Percentiles rank a stretch among this genome's conserved stretches.
Conservation (phyloP, 2,329 filamentous ascomycete species). For the Trichothecium sympodiale region DNA sequence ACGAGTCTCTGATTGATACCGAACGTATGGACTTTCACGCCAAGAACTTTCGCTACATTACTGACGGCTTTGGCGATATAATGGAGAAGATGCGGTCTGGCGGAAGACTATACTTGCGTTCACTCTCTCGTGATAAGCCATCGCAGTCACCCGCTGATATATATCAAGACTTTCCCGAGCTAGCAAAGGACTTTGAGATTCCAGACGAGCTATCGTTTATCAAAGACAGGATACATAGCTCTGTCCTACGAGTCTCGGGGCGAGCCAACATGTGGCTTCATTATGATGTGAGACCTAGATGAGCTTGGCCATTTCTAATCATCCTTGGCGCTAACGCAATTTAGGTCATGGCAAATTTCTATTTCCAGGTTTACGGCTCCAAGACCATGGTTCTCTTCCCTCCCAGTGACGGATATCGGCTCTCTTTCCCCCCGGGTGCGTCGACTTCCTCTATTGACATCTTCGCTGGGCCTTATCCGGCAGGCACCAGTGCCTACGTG, state of each 20-base stretch:
- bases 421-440: conserved; percentile 63
- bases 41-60: conserved; percentile 75
- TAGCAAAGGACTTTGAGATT: conserved; percentile 60
- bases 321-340: no score
- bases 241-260: conserved; percentile 68
- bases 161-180: conserved; percentile 55
- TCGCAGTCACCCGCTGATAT: conserved; percentile 60
- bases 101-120: conserved; percentile 63
- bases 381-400: conserved; percentile 72
- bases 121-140: conserved; percentile 59
- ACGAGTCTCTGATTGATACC: conserved; percentile 45
- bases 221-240: conserved; percentile 58
- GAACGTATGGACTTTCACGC: conserved; percentile 67
- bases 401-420: conserved; percentile 57
- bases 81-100: conserved; percentile 40
- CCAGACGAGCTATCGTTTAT: conserved; percentile 51
- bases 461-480: conserved; percentile 38
- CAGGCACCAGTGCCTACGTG: conserved; percentile 52
- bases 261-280: conserved; percentile 82
- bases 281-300: conserved; percentile 64
- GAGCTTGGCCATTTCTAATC: no score
- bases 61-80: conserved; percentile 56
- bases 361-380: conserved; percentile 65
- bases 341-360: conserved; percentile 76
- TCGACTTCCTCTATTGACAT: conserved; percentile 73